These are phyloP conservation scores for Akanthomyces uredinophilus DNA, from an alignment of 2,329 filamentous ascomycete genomes.

Conservation along the genomic window DNA sequence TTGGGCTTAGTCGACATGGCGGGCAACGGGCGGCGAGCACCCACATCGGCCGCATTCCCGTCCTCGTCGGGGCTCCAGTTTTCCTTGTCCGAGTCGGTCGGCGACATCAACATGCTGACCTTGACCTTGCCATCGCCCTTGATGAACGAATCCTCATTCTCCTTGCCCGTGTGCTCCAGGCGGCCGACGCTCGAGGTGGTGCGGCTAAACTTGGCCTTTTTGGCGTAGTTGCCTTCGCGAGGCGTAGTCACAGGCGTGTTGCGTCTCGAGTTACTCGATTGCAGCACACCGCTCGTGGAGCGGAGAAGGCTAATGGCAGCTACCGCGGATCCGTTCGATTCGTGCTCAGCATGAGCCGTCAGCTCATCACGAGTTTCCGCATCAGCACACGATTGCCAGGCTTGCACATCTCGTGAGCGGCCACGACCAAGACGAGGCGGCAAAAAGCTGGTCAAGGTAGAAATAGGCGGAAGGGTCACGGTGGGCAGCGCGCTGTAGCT, in stretches of 20 bases:
- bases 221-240: slow-evolving; percentile 29
- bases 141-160: slow-evolving; percentile 16
- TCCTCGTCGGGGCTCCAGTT: slow-evolving; percentile 67
- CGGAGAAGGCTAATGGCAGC: slow-evolving; percentile 77
- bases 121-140: slow-evolving; percentile 32
- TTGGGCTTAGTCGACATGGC: slow-evolving; percentile 9
- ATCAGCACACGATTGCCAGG: slow-evolving; percentile 89
- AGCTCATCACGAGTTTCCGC: slow-evolving; percentile 72
- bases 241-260: slow-evolving; percentile 44
- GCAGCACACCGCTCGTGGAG: slow-evolving; percentile 54
- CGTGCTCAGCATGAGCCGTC: slow-evolving; percentile 74
- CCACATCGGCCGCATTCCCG: slow-evolving; percentile 30
- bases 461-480: slow-evolving; percentile 53
- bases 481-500: slow-evolving; percentile 64
- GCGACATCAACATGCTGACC: slow-evolving; percentile 34
- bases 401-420: slow-evolving; percentile 78
- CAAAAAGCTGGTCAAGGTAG: slow-evolving; percentile 46
- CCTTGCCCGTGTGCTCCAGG: slow-evolving; percentile 41
- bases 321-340: slow-evolving; percentile 71
- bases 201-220: slow-evolving; percentile 59
- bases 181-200: slow-evolving; percentile 58
- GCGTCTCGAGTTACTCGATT: slow-evolving; percentile 59
- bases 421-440: slow-evolving; percentile 58
- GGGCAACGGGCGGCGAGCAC: slow-evolving; percentile 33
- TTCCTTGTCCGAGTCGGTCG: slow-evolving; percentile 83